Base-by-base conservation (phyloP, 352 stramenopile species). In the Pythium volutum region DNA sequence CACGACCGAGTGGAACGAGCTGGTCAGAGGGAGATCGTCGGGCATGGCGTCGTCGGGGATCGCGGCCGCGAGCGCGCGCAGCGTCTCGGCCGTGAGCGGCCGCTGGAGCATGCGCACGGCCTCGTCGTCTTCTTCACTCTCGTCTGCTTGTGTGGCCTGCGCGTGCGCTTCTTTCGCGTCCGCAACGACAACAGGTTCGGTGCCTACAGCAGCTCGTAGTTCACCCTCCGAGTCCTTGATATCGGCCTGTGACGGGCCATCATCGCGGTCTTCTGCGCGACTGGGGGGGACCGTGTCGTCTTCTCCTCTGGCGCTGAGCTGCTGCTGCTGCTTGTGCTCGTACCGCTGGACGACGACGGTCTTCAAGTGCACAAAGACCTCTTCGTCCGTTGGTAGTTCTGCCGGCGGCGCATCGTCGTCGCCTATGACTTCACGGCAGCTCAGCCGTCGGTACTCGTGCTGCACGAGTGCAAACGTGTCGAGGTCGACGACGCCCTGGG, bases 401-500 rank as follows among this genome's bases (percentile, higher is more conserved):
- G 14, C 14, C 14, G 8, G 9, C 3, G 54, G 1, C 18, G 18
- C 20, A 3, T 57, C 16, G 11, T 22, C 15, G 23, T 59, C 39
- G n/a, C 47, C 27, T 8, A 9, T 22, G 25, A 5, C 4, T 0
- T 50, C 25, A 16, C 45, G 18, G 23, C 42, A 60, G 56, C 50
- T 67, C 45, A 70, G 57, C 4, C 66, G 59, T 16, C 52, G 36
- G 50, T 72, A 72, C 45, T 72, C 66, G 26, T 64, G 15, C 49
- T 67, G 59, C 4, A 72, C 54, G 27, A 55, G 3, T 9, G 59
- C 66, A 23, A 72, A 62, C n/a, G 66, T 68, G 7, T 61, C 54
- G 26, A 66, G 52, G 23, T 66, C 39, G 39, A 66, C 15, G 50
- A 10, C 31, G 14, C 4, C 14, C n/a, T n/a, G n/a, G 14, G n/a